These are phyloP conservation scores for Apiotrichum gracile DNA, from an alignment of 1,284 basidiomycete species.

Conservation along the genomic window DNA sequence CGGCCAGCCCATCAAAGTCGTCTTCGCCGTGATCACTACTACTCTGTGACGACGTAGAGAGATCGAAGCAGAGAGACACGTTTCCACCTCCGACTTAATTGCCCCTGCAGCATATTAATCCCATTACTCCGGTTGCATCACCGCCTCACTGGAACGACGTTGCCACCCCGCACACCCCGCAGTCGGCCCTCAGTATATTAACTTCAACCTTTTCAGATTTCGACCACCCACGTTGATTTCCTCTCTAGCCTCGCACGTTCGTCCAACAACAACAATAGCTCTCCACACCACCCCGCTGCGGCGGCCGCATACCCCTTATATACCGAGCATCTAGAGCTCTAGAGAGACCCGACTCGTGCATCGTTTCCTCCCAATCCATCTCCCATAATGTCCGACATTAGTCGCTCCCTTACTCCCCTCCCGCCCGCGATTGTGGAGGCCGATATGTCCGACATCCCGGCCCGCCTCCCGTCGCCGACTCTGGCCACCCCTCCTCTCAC, in stretches of 20 bases:
- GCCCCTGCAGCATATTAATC: too few relatives aligned
- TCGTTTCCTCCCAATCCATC: not conserved
- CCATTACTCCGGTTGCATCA: too few relatives aligned
- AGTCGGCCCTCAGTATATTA: too few relatives aligned
- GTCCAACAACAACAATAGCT: not conserved
- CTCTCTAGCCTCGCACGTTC: not conserved
- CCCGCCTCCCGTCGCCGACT: not conserved
- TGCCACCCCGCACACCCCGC: too few relatives aligned
- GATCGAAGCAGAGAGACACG: too few relatives aligned
- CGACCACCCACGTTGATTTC: not conserved
- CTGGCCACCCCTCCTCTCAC: conserved; percentile 23
- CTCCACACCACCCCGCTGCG: not conserved
- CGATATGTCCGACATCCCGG: too few relatives aligned
- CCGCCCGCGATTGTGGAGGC: not conserved
- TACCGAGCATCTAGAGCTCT: not conserved
- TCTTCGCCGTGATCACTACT: too few relatives aligned
- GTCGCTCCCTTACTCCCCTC: not conserved
- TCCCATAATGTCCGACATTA: not conserved
- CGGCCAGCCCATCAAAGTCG: too few relatives aligned
- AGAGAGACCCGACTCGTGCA: not conserved
- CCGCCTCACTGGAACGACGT: too few relatives aligned
- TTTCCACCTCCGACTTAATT: too few relatives aligned
- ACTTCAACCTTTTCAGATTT: too few relatives aligned
- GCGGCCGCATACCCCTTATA: not conserved
- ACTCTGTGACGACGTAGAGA: too few relatives aligned